Conservation (phyloP, 768 basidiomycete species). For the Boletales sp. region DNA sequence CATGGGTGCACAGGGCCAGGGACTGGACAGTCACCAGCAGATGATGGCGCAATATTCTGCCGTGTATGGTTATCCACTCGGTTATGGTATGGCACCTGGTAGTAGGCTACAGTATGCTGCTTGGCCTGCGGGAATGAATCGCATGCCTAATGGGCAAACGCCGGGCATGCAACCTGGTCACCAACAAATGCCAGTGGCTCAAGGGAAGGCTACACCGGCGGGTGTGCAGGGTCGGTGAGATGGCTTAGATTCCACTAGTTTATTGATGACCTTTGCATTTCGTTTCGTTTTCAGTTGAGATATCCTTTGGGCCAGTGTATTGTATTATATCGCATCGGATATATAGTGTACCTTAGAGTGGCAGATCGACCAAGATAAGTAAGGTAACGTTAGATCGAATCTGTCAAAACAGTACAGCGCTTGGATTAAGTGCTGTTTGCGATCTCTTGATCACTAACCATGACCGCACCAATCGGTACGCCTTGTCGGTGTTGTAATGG, state of each 20-base stretch:
- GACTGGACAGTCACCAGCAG: constrained; percentile 26
- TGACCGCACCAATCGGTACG: constrained; percentile 30
- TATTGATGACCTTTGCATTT: constrained; percentile 5
- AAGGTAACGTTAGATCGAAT: constrained; percentile 1
- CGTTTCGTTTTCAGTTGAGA: constrained; percentile 1
- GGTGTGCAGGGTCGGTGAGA: constrained; percentile 34
- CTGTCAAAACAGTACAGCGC: background rate
- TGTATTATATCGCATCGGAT: constrained; percentile 1
- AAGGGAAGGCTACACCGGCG: constrained; percentile 32
- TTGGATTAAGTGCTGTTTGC: background rate
- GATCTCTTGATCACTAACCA: constrained; percentile 13
- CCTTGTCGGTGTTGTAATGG: background rate
- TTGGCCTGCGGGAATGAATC: constrained; percentile 21
- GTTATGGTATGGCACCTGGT: constrained; percentile 17
- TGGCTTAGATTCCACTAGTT: background rate
- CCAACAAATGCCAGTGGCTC: constrained; percentile 28
- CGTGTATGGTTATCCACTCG: constrained; percentile 25
- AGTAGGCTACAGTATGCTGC: constrained; percentile 21
- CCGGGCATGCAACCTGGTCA: constrained; percentile 28
- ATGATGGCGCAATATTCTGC: constrained; percentile 27
- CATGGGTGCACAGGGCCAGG: constrained; percentile 20
- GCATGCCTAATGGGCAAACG: constrained; percentile 25
- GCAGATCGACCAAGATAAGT: constrained; percentile 19
- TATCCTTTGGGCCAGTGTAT: constrained; percentile 11
- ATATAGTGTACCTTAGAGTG: constrained; percentile 6